Evolutionary conservation across 2,329 filamentous ascomycete genomes (phyloP).

Genomic region (Ophiostoma pallidulum): DNA sequence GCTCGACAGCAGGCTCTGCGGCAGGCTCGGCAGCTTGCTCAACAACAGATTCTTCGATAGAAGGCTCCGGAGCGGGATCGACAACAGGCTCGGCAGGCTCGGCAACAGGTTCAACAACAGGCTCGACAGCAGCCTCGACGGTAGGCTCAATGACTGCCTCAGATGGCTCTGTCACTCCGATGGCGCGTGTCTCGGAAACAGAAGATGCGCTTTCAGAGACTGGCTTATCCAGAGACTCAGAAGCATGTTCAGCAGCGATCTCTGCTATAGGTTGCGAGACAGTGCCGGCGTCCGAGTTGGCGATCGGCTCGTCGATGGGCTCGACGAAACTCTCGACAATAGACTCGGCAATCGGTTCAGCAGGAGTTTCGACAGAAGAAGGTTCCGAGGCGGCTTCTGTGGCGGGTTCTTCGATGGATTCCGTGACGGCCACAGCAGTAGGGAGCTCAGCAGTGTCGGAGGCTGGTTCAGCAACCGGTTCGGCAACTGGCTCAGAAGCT

Average conservation of each 20-base stretch:
- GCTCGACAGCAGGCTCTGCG: neutral
- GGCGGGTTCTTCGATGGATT: neutral
- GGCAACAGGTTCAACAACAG: no score
- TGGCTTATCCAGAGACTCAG: no score
- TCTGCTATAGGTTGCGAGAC: neutral
- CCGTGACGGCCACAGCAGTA: no score
- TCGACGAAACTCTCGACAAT: neutral
- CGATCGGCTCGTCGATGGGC: neutral
- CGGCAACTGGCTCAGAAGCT: neutral
- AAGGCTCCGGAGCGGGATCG: no score
- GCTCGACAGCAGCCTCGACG: neutral
- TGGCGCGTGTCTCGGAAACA: no score
- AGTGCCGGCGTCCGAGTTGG: no score
- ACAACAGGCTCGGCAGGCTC: neutral
- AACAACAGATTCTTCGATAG: neutral
- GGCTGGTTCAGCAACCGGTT: conserved; percentile 11
- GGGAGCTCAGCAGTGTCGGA: neutral
- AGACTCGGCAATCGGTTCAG: neutral
- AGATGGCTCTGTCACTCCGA: no score
- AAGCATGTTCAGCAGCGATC: neutral
- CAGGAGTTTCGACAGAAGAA: conserved; percentile 11
- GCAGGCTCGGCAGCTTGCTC: neutral
- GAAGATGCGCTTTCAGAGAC: no score
- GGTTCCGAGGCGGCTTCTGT: neutral
- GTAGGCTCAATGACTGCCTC: conserved; percentile 1